phyloP scores from a whole-genome alignment of 345 rosid species.

The Erucastrum elatum region DNA sequence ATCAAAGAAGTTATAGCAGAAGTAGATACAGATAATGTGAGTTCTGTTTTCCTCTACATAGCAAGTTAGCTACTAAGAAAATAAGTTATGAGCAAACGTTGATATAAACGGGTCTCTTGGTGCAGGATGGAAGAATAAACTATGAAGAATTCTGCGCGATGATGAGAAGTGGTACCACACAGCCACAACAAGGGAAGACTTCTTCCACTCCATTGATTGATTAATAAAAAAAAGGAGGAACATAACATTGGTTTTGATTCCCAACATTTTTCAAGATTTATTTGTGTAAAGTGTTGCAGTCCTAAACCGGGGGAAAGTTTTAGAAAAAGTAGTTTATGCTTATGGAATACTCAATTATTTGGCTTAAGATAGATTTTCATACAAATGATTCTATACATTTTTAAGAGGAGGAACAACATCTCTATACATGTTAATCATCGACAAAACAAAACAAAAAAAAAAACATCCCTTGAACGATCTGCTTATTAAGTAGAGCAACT shows the following conservation, averaged over 20 bases:
- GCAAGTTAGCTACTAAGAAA: not conserved
- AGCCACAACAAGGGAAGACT: not conserved
- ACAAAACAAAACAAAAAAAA: no score
- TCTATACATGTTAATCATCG: no score
- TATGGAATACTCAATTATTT: not conserved
- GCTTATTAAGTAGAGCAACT: no score
- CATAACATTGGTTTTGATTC: not conserved
- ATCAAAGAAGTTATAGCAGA: constrained; percentile 75
- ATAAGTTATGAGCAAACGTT: not conserved
- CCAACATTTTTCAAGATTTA: not conserved
- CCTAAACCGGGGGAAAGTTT: not conserved
- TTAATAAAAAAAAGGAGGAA: not conserved
- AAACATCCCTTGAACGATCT: no score
- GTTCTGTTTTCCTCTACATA: constrained; percentile 16
- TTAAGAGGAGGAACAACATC: no score
- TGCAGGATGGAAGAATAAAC: constrained; percentile 27
- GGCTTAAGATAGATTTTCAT: not conserved
- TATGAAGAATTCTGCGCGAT: constrained; percentile 22
- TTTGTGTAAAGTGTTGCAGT: not conserved
- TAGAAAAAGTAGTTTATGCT: not conserved
- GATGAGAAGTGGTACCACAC: constrained; percentile 22
- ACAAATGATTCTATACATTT: not conserved
- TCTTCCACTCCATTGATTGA: not conserved
- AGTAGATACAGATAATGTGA: constrained; percentile 85
- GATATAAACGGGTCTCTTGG: not conserved